Evolutionary conservation across 371 early-diverging fungal genomes (phyloP).

Genomic region (Fennellomyces sp.): DNA sequence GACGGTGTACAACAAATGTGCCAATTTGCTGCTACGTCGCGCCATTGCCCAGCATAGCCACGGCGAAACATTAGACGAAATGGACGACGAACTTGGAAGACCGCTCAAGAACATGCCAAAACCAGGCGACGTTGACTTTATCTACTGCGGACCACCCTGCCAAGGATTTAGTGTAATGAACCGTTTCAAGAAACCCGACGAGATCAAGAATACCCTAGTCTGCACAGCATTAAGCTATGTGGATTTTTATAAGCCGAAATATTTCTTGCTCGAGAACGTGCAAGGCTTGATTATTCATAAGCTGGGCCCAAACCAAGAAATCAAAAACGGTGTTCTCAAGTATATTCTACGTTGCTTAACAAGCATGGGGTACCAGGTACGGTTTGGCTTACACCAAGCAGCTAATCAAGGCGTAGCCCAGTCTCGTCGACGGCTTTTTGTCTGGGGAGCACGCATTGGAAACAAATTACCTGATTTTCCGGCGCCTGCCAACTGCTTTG

Average conservation of each 20-base stretch:
- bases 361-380: slow-evolving; percentile 63
- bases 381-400: slow-evolving; percentile 62
- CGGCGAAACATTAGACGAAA: slow-evolving; percentile 13
- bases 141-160: slow-evolving; percentile 74
- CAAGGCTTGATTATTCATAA: slow-evolving; percentile 50
- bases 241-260: slow-evolving; percentile 63
- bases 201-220: slow-evolving; percentile 64
- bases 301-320: slow-evolving; percentile 53
- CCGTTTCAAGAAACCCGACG: slow-evolving; percentile 54
- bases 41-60: slow-evolving; percentile 47
- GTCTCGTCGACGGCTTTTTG: slow-evolving; percentile 59
- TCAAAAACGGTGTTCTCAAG: slow-evolving; percentile 58
- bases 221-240: slow-evolving; percentile 63
- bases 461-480: slow-evolving; percentile 57
- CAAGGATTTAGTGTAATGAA: slow-evolving; percentile 70
- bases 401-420: slow-evolving; percentile 63
- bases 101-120: slow-evolving; percentile 51
- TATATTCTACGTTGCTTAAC: slow-evolving; percentile 65
- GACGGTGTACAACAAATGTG: slow-evolving; percentile 58
- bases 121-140: slow-evolving; percentile 62
- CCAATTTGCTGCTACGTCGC: slow-evolving; percentile 55
- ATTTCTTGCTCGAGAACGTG: slow-evolving; percentile 68
- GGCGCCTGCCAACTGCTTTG: slow-evolving; percentile 48
- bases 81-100: slow-evolving; percentile 37
- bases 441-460: slow-evolving; percentile 60